phyloP scores from a whole-genome alignment of 306 rosid genomes.

The Styphnolobium japonicum region DNA sequence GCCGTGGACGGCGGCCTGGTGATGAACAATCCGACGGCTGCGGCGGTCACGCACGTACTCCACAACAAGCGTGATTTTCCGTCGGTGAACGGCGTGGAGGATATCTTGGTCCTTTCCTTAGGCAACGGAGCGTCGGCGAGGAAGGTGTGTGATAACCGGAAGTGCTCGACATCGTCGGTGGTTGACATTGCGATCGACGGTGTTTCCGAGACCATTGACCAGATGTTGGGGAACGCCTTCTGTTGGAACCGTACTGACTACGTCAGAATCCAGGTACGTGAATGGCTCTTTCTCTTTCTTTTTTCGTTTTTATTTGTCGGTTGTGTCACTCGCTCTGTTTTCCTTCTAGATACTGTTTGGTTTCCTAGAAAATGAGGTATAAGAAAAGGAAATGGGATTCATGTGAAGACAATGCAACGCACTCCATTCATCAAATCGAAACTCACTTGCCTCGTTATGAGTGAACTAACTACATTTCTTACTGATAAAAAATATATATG shows the following conservation, averaged over 20 bases:
- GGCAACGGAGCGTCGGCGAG: constrained; percentile 63
- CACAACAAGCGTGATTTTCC: constrained; percentile 94
- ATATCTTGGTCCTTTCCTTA: constrained; percentile 66
- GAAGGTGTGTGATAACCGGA: constrained; percentile 29
- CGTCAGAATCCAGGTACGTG: constrained; percentile 86
- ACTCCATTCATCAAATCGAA: background rate
- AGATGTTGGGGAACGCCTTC: constrained; percentile 94
- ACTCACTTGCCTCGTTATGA: background rate
- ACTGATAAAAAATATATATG: too few species aligned
- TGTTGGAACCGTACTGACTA: constrained; percentile 91
- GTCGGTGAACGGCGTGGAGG: constrained; percentile 77
- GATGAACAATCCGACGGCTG: constrained; percentile 92
- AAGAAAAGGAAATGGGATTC: background rate
- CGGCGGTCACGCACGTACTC: constrained; percentile 86
- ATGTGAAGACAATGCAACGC: too few species aligned
- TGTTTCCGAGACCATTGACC: constrained; percentile 92
- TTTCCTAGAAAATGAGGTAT: constrained; percentile 33
- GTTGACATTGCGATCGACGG: constrained; percentile 87
- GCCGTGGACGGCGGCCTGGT: constrained; percentile 90
- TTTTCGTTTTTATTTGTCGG: background rate
- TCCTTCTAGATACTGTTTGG: constrained; percentile 27
- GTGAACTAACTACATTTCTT: constrained; percentile 4
- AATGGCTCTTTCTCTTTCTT: background rate
- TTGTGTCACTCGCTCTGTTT: background rate
- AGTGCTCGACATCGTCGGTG: constrained; percentile 63